These are phyloP conservation scores for Pseudogymnoascus sp. DNA, from an alignment of 2,329 filamentous ascomycete species.

Conservation along the genomic window DNA sequence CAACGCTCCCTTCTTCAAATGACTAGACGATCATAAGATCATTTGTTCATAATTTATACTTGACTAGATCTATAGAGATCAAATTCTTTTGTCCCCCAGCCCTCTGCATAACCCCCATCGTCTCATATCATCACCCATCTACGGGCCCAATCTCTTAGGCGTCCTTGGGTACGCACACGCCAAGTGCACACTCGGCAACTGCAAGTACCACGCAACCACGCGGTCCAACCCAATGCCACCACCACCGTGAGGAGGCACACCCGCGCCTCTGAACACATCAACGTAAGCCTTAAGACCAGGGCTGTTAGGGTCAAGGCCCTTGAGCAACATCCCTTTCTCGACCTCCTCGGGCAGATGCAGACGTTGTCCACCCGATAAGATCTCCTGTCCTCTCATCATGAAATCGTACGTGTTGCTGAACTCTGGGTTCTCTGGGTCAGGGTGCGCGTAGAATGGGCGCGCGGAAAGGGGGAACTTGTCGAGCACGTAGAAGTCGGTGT, in stretches of 20 bases:
- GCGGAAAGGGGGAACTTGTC: conserved; percentile 91
- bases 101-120: not conserved
- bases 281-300: conserved; percentile 83
- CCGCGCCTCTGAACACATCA: conserved; percentile 69
- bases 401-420: conserved; percentile 70
- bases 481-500: conserved; percentile 92
- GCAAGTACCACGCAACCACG: conserved; percentile 61
- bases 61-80: not conserved
- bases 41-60: not conserved
- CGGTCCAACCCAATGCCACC: conserved; percentile 86
- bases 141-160: conserved; percentile 50
- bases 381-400: conserved; percentile 88
- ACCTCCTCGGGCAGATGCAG: conserved; percentile 73
- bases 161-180: conserved; percentile 51
- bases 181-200: conserved; percentile 51
- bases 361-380: conserved; percentile 85
- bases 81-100: not conserved
- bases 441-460: conserved; percentile 87
- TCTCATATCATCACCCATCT: conserved; percentile 1
- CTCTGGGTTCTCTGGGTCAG: conserved; percentile 56
- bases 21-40: not conserved
- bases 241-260: conserved; percentile 82
- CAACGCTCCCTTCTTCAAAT: not conserved
- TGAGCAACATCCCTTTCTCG: conserved; percentile 65
- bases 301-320: conserved; percentile 71